Conservation (phyloP, 179 eudicot genomes). For the Beta lomatogona region DNA sequence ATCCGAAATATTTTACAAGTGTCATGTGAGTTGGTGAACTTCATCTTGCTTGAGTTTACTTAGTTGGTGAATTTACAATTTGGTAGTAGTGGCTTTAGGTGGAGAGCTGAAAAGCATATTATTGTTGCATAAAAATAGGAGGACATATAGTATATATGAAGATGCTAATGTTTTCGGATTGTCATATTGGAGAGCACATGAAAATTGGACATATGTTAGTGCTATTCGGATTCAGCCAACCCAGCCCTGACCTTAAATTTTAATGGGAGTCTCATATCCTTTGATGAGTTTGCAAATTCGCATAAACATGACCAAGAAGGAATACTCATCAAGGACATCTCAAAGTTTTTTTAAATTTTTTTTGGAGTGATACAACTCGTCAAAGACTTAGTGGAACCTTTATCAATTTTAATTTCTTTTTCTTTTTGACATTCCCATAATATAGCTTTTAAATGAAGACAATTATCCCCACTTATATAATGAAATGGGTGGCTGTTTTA, state of each 20-base stretch:
- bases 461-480: background rate
- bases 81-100: constrained; percentile 30
- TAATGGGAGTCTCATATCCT: constrained; percentile 19
- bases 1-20: background rate
- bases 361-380: constrained; percentile 1
- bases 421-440: constrained; percentile 17
- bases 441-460: constrained; percentile 19
- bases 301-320: no score
- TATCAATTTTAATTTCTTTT: background rate
- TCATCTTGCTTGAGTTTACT: constrained; percentile 1
- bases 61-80: background rate
- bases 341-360: background rate
- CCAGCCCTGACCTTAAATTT: constrained; percentile 1
- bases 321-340: constrained; percentile 2
- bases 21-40: constrained; percentile 33
- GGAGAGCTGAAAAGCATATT: constrained; percentile 22
- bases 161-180: constrained; percentile 36
- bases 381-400: constrained; percentile 18
- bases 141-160: constrained; percentile 27
- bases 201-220: constrained; percentile 40
- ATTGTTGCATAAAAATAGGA: constrained; percentile 27
- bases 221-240: constrained; percentile 40
- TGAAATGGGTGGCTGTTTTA: no score
- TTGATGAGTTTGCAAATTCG: background rate
- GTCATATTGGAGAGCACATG: constrained; percentile 37